phyloP scores from a whole-genome alignment of 257 asterid genomes.

The Handroanthus guayacan region DNA sequence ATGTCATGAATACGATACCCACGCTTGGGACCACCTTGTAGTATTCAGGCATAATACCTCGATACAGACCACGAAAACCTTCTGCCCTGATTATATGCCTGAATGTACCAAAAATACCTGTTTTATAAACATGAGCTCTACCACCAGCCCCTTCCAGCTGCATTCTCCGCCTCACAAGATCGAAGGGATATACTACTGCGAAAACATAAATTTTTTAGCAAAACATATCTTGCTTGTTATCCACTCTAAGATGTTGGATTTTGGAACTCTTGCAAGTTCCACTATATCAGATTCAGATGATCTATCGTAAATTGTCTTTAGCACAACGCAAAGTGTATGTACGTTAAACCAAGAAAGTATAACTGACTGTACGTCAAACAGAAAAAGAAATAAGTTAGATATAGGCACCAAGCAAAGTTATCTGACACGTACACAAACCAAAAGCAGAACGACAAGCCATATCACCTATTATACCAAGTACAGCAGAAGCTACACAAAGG shows the following conservation, averaged over 20 bases:
- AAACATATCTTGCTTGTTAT: conserved; percentile 2
- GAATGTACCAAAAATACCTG: conserved; percentile 68
- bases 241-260: too few species aligned
- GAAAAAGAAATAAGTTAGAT: not conserved
- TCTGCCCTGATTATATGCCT: conserved; percentile 60
- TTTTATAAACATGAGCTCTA: conserved; percentile 66
- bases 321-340: not conserved
- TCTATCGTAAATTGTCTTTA: not conserved
- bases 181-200: conserved; percentile 85
- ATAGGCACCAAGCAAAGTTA: not conserved
- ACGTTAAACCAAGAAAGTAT: not conserved
- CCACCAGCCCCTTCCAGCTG: conserved; percentile 95
- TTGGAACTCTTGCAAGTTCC: not conserved
- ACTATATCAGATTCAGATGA: not conserved
- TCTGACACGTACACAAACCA: not conserved
- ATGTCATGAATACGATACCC: conserved; percentile 85
- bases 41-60: conserved; percentile 85
- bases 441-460: not conserved
- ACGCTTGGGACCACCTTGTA: conserved; percentile 88
- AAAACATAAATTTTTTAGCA: conserved; percentile 17
- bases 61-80: conserved; percentile 69
- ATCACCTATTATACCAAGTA: not conserved
- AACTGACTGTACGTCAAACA: conserved; percentile 10
- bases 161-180: conserved; percentile 86
- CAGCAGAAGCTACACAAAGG: not conserved